A percentile compares a stretch with the other conserved stretches of the same genome.
phyloP scores from a whole-genome alignment of 305 asterid genomes.

The Solanum chacoense region DNA sequence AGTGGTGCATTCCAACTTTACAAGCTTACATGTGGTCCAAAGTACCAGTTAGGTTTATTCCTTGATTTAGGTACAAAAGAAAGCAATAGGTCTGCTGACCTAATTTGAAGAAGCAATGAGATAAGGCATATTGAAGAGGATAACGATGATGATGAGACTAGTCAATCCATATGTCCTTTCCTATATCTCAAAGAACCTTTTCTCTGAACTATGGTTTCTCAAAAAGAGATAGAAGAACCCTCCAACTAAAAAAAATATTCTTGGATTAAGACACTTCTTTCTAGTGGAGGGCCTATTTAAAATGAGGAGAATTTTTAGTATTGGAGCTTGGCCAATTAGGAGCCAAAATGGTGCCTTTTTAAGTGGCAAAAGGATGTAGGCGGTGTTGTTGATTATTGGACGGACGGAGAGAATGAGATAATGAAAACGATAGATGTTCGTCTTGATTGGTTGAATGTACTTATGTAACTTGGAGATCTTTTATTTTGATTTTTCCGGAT shows the following conservation, averaged over 20 bases:
- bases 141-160: constrained; percentile 3
- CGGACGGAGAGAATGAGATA: neutral
- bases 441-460: neutral
- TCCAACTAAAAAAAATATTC: neutral
- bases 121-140: constrained; percentile 1
- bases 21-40: constrained; percentile 1
- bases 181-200: constrained; percentile 2
- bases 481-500: neutral
- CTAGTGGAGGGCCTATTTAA: neutral
- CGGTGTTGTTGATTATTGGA: neutral
- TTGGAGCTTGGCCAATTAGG: neutral
- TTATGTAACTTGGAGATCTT: neutral
- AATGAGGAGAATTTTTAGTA: neutral
- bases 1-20: neutral
- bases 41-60: neutral
- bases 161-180: neutral
- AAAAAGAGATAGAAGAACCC: constrained; percentile 11
- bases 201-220: neutral
- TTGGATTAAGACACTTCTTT: neutral
- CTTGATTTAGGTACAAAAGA: neutral
- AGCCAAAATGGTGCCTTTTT: neutral
- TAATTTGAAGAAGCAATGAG: neutral
- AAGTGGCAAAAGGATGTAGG: neutral
- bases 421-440: neutral
- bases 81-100: neutral